Evolutionary conservation across 2,329 filamentous ascomycete species (phyloP), one percentile per base, ranked within the genome.

Genomic region (Cadophora luteo-olivacea): DNA sequence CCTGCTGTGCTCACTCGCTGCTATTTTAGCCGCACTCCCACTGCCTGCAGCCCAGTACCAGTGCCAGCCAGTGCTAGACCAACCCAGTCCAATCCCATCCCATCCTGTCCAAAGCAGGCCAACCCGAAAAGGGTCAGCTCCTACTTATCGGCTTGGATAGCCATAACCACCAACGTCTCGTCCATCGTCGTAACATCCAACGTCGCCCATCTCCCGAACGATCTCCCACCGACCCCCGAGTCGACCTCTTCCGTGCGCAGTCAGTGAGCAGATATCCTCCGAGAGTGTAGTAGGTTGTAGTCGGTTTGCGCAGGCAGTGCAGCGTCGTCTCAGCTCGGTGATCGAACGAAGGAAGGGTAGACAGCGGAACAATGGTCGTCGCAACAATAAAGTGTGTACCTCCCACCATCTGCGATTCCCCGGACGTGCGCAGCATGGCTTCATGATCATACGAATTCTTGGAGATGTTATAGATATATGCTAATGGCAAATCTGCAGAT

Each of bases 301-400:
- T 49, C 29, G 61, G 63, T 62, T 57, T n/a, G 61, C 25, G 64
- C 41, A 67, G 45, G 64, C 16, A 22, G 45, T 49, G 45, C 45
- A 49, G 45, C 45, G 12, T 9, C 63, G 61, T 69, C 52, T 67
- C 65, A 57, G 57, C 33, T 62, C 8, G 55, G 57, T 52, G 57
- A 68, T 64, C 57, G 57, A 62, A 65, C 61, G 62, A 32, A 52
- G 64, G 58, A 68, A 60, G 62, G 65, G 38, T 29, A 38, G 51
- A 69, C 49, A 61, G 33, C 58, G 64, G 55, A 74, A 76, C 61
- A 55, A 78, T 78, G 78, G 86, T 87, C 79, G 86, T 89, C 75
- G 86, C 86, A 79, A 89, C 86, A 72, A 89, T 89, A 80, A 89
- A 89, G 86, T 89, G 80, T 75, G 85, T 82, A 49, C 67, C 64